Evolutionary conservation across 2,329 filamentous ascomycete genomes (phyloP).

Genomic region (Cercospora sesami): DNA sequence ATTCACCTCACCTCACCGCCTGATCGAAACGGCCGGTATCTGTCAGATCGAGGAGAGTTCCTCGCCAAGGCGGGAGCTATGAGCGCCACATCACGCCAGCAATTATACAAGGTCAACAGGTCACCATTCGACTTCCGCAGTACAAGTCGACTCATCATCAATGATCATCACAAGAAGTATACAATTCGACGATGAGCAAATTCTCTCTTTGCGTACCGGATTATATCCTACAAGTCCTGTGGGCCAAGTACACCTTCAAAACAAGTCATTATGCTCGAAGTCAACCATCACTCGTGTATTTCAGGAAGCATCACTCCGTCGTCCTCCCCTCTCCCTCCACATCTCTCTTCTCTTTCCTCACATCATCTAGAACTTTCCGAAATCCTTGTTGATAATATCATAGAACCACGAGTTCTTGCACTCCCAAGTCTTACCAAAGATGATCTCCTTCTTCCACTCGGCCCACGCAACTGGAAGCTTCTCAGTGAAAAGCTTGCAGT

Average conservation of each 20-base stretch:
- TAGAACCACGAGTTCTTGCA: constrained; percentile 17
- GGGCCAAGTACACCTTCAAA: not conserved
- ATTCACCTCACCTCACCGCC: not conserved
- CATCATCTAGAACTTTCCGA: constrained; percentile 11
- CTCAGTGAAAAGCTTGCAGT: constrained; percentile 34
- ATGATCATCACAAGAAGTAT: not conserved
- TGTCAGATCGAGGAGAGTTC: not conserved
- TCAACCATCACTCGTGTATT: not conserved
- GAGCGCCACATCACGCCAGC: not conserved
- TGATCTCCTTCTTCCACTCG: constrained; percentile 4
- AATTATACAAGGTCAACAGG: not conserved
- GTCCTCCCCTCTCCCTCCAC: not conserved
- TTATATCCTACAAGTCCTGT: not conserved
- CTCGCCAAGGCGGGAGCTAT: not conserved
- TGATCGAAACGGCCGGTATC: not conserved
- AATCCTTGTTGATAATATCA: constrained; percentile 8
- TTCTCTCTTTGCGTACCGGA: not conserved
- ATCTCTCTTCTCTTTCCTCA: not conserved
- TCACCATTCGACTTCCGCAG: not conserved
- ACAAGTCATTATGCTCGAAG: not conserved
- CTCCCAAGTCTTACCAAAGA: constrained; percentile 9
- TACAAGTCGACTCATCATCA: not conserved
- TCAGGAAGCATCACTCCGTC: not conserved
- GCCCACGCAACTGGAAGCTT: constrained; percentile 5
- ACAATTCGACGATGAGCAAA: not conserved